Evolutionary conservation across 306 rosid genomes (phyloP).

Genomic region (Vachellia collinsii): DNA sequence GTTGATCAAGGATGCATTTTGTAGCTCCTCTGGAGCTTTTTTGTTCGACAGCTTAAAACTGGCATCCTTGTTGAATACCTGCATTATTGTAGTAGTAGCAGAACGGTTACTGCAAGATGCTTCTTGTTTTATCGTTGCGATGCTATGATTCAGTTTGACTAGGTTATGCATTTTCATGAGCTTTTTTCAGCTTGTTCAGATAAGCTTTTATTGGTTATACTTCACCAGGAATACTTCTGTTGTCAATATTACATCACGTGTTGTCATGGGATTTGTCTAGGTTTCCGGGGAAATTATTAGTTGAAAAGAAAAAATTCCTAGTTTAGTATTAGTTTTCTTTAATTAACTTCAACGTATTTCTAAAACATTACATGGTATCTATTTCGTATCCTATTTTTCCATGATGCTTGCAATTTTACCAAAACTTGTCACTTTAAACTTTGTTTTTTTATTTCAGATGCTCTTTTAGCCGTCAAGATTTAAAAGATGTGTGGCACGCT

Average conservation of each 20-base stretch:
- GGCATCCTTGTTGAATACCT: background rate
- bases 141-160: background rate
- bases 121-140: background rate
- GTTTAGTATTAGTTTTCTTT: background rate
- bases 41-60: background rate
- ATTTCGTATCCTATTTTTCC: too few species aligned
- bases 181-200: background rate
- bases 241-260: too few species aligned
- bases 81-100: background rate
- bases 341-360: background rate
- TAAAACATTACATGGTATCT: too few species aligned
- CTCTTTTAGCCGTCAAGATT: too few species aligned
- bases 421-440: background rate
- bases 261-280: background rate
- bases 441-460: background rate
- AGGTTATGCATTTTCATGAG: background rate
- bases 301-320: background rate
- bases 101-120: background rate
- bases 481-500: too few species aligned
- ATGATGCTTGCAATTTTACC: too few species aligned
- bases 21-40: background rate
- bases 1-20: constrained; percentile 17
- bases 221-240: background rate
- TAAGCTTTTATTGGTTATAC: background rate
- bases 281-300: background rate